Conservation (phyloP, 768 basidiomycete genomes). For the Gymnopilus dilepis region DNA sequence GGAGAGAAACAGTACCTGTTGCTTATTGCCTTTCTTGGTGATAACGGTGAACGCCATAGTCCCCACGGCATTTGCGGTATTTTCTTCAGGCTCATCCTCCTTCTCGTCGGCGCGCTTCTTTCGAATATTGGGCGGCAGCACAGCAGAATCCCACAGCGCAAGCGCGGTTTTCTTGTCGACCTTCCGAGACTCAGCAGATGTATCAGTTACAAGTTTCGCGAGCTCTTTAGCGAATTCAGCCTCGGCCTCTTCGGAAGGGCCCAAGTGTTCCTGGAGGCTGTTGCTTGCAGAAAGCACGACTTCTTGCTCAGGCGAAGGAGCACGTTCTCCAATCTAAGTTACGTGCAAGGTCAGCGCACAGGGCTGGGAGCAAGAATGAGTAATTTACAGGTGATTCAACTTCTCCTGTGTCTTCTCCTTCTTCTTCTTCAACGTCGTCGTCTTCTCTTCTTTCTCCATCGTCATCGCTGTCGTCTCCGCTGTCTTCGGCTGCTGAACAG, state of each 20-base stretch:
- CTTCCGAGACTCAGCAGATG: slow-evolving; percentile 79
- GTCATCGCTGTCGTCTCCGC: slow-evolving; percentile 70
- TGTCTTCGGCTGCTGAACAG: slow-evolving; percentile 39
- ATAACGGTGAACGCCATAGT: slow-evolving; percentile 94
- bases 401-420: slow-evolving; percentile 69
- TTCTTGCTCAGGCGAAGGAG: slow-evolving; percentile 83
- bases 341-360: not conserved
- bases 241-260: slow-evolving; percentile 88
- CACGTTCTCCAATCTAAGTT: slow-evolving; percentile 65
- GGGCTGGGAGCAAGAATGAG: not conserved
- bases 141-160: slow-evolving; percentile 88
- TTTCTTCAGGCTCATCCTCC: slow-evolving; percentile 53
- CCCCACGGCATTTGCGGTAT: slow-evolving; percentile 37
- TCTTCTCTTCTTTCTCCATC: slow-evolving; percentile 51
- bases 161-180: slow-evolving; percentile 89
- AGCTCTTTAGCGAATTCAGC: slow-evolving; percentile 95
- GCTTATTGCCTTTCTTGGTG: slow-evolving; percentile 92
- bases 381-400: slow-evolving; percentile 56
- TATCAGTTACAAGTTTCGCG: slow-evolving; percentile 92
- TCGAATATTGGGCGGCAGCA: slow-evolving; percentile 66
- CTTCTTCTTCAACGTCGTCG: slow-evolving; percentile 54
- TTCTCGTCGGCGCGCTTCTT: slow-evolving; percentile 70
- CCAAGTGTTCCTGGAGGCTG: slow-evolving; percentile 69
- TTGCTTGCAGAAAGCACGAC: slow-evolving; percentile 67
- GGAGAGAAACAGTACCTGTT: slow-evolving; percentile 61